Conservation (phyloP, 1,139 yeast species). For the Debaryomyces sp. region DNA sequence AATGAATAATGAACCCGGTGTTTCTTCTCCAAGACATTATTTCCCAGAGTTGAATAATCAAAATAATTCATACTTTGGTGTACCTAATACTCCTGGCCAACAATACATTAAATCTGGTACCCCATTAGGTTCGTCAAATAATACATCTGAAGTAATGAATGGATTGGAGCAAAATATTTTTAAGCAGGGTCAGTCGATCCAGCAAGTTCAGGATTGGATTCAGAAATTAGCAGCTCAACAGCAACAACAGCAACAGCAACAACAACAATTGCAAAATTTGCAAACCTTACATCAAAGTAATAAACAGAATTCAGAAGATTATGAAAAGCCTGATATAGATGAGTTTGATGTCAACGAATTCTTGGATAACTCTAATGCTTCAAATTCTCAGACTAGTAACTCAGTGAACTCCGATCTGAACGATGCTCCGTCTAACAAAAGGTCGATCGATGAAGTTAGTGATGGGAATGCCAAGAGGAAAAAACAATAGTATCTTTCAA, state of each 20-base stretch:
- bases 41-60: slow-evolving; percentile 35
- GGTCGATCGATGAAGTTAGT: slow-evolving; percentile 3
- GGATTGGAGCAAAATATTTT: slow-evolving; percentile 48
- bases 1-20: slow-evolving; percentile 26
- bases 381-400: slow-evolving; percentile 8
- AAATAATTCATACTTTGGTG: slow-evolving; percentile 13
- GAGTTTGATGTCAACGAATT: slow-evolving; percentile 46
- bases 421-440: slow-evolving; percentile 1
- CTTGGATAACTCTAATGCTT: slow-evolving; percentile 19
- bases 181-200: slow-evolving; percentile 57
- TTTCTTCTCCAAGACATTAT: slow-evolving; percentile 33
- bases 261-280: slow-evolving; percentile 17
- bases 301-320: not conserved
- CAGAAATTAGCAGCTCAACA: slow-evolving; percentile 46
- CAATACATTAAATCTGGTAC: slow-evolving; percentile 5
- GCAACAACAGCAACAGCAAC: slow-evolving; percentile 32
- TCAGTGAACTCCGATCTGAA: not conserved
- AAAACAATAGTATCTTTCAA: slow-evolving; percentile 4
- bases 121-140: slow-evolving; percentile 6
- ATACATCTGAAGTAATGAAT: slow-evolving; percentile 24
- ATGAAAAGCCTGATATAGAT: slow-evolving; percentile 23
- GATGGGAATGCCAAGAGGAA: slow-evolving; percentile 1
- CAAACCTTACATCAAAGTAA: slow-evolving; percentile 1
- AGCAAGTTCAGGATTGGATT: slow-evolving; percentile 63
- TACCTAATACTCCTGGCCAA: slow-evolving; percentile 14